A percentile compares a stretch with the other conserved stretches of the same genome.
These are phyloP conservation scores for Ceratocystis ficicola DNA, from an alignment of 2,329 filamentous ascomycete genomes.

Conservation along the genomic window DNA sequence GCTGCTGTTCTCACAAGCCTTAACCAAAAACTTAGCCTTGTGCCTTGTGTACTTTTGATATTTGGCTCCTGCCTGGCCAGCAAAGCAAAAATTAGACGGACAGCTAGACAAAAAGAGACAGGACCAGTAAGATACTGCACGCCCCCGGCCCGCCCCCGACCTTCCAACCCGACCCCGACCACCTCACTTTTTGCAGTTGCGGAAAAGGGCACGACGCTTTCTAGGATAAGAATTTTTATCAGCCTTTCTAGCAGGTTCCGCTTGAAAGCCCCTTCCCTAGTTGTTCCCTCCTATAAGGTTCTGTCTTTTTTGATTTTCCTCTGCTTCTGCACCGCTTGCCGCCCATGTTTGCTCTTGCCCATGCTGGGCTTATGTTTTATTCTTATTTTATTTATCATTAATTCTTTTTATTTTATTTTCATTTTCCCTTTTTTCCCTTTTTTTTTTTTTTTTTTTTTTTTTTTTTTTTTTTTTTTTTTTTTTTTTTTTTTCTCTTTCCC, in stretches of 20 bases:
- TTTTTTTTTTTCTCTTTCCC: not conserved
- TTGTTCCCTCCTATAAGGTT: too few species aligned
- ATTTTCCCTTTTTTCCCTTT: not conserved
- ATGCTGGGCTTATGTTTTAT: not conserved
- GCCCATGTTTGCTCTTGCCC: not conserved
- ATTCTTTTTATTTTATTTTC: not conserved
- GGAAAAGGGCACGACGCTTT: constrained; percentile 13
- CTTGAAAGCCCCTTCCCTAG: too few species aligned
- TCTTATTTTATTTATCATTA: not conserved
- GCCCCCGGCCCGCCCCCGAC: constrained; percentile 16
- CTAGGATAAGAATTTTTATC: not conserved
- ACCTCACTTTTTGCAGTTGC: constrained; percentile 18
- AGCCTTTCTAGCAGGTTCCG: too few species aligned
- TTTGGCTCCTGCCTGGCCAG: not conserved
- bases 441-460: not conserved
- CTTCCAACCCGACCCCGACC: constrained; percentile 17
- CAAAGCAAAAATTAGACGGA: not conserved
- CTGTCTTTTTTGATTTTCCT: not conserved
- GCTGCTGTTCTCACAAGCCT: constrained; percentile 7
- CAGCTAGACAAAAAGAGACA: constrained; percentile 6
- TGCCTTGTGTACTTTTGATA: not conserved
- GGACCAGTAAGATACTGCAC: constrained; percentile 5
- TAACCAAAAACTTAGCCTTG: not conserved
- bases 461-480: not conserved
- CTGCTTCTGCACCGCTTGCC: not conserved